Percentiles rank a stretch among this genome's conserved stretches.
Evolutionary conservation across 1,139 yeast genomes (phyloP).

Genomic region (Pichia sp.): DNA sequence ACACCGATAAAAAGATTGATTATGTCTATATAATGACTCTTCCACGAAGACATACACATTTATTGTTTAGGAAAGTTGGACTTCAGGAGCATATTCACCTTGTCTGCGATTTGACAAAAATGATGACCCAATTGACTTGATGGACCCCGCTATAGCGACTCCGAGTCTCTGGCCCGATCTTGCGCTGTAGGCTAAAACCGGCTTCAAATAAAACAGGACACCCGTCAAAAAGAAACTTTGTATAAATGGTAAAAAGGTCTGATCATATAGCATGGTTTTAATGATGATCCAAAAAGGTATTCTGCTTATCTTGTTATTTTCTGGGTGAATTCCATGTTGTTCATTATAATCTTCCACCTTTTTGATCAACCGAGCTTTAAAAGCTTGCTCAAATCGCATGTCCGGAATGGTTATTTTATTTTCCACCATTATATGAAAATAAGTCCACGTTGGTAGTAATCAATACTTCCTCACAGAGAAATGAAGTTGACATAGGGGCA

Average conservation of each 20-base stretch:
- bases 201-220: conserved; percentile 30
- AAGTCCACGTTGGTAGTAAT: too few relatives aligned
- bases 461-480: too few relatives aligned
- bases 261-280: conserved; percentile 55
- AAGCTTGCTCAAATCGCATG: conserved; percentile 55
- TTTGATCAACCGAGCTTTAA: conserved; percentile 37
- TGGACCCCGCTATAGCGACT: too few relatives aligned
- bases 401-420: conserved; percentile 42
- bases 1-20: too few relatives aligned
- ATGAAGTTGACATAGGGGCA: too few relatives aligned
- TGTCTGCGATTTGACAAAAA: too few relatives aligned
- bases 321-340: neutral
- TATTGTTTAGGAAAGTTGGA: too few relatives aligned
- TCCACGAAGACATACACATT: too few relatives aligned
- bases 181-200: conserved; percentile 28
- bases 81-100: too few relatives aligned
- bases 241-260: conserved; percentile 57
- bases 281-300: conserved; percentile 27
- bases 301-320: neutral
- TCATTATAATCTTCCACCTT: conserved; percentile 13
- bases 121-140: too few relatives aligned
- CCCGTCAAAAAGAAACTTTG: conserved; percentile 48
- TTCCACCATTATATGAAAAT: neutral
- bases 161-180: too few relatives aligned
- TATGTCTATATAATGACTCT: too few relatives aligned